Percentiles rank a stretch among this genome's conserved stretches.
Evolutionary conservation across 1,284 basidiomycete genomes (phyloP).

Genomic region (Trichosporon coremiiforme): DNA sequence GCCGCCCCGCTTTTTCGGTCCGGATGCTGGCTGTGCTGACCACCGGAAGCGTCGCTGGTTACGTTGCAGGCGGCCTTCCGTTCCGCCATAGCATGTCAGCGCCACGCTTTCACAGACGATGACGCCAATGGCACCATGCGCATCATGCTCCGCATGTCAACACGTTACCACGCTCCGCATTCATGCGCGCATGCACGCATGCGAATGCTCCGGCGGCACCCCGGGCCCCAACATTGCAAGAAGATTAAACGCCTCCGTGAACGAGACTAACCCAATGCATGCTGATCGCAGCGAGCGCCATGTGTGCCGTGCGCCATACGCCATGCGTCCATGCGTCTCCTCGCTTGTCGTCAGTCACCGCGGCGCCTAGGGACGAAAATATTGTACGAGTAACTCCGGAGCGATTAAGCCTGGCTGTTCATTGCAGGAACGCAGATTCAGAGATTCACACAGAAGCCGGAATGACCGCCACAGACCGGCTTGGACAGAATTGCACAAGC

Average conservation of each 20-base stretch:
- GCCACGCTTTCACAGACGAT: no score
- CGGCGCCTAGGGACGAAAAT: neutral
- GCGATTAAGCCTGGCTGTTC: neutral
- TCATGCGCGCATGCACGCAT: neutral
- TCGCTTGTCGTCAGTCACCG: neutral
- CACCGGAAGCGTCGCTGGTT: neutral
- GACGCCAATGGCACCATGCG: no score
- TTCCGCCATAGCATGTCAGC: no score
- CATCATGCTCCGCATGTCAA: no score
- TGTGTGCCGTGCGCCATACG: neutral
- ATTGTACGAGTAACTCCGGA: neutral
- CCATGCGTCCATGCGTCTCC: slow-evolving; percentile 1
- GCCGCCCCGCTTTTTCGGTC: neutral
- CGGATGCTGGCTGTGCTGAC: neutral
- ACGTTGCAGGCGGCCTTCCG: neutral
- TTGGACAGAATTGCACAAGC: neutral
- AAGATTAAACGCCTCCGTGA: neutral
- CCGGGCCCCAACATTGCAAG: neutral
- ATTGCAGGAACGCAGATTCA: neutral
- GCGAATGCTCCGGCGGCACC: neutral
- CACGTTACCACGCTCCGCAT: neutral
- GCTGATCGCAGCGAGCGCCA: neutral
- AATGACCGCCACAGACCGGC: neutral
- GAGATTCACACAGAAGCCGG: neutral
- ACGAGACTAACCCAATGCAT: slow-evolving; percentile 4